phyloP scores from a whole-genome alignment of 495 filamentous ascomycete species.

The Schizothecium vesticola region DNA sequence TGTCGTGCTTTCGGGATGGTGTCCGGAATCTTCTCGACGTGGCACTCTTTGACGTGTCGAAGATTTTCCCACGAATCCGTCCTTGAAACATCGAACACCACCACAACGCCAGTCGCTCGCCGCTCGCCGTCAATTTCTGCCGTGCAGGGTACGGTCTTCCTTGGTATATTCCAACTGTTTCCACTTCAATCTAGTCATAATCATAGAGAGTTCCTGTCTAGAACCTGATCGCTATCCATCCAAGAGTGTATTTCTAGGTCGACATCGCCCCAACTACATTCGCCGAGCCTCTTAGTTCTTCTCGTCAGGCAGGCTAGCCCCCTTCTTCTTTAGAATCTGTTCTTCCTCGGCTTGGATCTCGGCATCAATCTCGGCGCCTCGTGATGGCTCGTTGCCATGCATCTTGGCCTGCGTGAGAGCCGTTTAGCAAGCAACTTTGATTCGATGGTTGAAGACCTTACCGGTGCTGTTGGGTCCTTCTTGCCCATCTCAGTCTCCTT shows the following conservation, averaged over 20 bases:
- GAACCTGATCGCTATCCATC: not conserved
- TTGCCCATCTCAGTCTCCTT: slow-evolving; percentile 53
- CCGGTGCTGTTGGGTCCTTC: slow-evolving; percentile 63
- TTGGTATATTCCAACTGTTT: not conserved
- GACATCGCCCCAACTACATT: not conserved
- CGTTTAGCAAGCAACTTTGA: not conserved
- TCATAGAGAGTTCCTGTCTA: too few relatives aligned
- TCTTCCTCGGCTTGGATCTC: slow-evolving; percentile 61
- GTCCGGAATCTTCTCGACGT: not conserved
- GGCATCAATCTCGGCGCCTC: slow-evolving; percentile 66
- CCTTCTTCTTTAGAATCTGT: slow-evolving; percentile 3
- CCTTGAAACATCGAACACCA: not conserved
- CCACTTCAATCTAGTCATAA: too few relatives aligned
- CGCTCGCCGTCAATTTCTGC: not conserved
- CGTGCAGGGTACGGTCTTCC: not conserved
- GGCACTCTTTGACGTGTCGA: not conserved
- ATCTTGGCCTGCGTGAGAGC: slow-evolving; percentile 49
- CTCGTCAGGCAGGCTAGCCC: not conserved
- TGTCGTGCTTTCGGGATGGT: not conserved
- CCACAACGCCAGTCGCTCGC: not conserved
- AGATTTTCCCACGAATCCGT: not conserved
- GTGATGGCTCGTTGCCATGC: slow-evolving; percentile 67
- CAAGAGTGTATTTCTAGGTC: not conserved
- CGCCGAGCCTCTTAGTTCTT: not conserved
- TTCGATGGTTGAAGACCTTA: slow-evolving; percentile 30